These are phyloP conservation scores for Fusarium ramigenum DNA, from an alignment of 2,329 filamentous ascomycete genomes.

Conservation along the genomic window DNA sequence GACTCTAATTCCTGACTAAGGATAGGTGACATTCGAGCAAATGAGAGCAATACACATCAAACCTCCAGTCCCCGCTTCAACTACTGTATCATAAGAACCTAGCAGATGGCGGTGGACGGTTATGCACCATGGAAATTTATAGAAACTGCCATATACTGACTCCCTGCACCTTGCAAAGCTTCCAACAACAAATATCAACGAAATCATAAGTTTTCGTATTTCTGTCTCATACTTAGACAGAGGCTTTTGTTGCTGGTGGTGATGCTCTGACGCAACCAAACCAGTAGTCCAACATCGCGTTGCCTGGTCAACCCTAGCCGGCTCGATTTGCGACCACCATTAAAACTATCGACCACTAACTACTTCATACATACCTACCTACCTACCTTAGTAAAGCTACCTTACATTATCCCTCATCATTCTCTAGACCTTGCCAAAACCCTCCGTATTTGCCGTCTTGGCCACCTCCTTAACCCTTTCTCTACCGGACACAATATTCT, in stretches of 20 bases:
- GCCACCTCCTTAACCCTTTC: not conserved
- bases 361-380: not conserved
- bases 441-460: conserved; percentile 4
- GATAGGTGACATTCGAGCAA: conserved; percentile 28
- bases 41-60: conserved; percentile 43
- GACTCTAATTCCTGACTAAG: conserved; percentile 6
- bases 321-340: conserved; percentile 22
- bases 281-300: conserved; percentile 19
- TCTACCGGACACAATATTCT: conserved; percentile 33
- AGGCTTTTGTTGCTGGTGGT: conserved; percentile 37
- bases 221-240: conserved; percentile 10
- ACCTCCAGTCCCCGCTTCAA: conserved; percentile 32
- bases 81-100: conserved; percentile 18
- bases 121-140: conserved; percentile 20
- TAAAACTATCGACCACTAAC: conserved; percentile 26
- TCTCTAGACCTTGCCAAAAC: conserved; percentile 1
- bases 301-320: conserved; percentile 43
- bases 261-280: conserved; percentile 35
- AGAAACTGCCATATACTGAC: conserved; percentile 4
- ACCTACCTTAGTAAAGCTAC: conserved; percentile 2
- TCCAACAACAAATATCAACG: not conserved
- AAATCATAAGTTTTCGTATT: conserved; percentile 16
- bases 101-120: conserved; percentile 21
- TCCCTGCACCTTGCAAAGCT: not conserved
- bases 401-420: not conserved